Evolutionary conservation across 768 basidiomycete species (phyloP).

Genomic region (Tephrocybe sp.): DNA sequence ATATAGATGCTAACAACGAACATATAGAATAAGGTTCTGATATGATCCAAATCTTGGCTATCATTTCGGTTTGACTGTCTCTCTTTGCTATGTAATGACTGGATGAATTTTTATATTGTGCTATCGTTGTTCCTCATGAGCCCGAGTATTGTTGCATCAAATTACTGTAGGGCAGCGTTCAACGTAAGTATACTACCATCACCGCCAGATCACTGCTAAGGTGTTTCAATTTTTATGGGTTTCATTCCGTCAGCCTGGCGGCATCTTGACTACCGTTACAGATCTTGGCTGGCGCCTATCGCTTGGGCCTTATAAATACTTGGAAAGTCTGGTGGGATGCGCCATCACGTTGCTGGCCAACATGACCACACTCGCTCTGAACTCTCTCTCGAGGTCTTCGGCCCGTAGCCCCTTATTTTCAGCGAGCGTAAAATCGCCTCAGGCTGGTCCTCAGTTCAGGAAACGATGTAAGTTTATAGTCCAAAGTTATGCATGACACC

Average conservation of each 20-base stretch:
- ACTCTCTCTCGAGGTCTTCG: constrained; percentile 21
- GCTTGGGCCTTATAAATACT: constrained; percentile 6
- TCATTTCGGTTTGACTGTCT: background rate
- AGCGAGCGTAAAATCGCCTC: constrained; percentile 23
- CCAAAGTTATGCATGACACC: background rate
- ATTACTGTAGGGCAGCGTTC: background rate
- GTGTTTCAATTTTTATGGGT: background rate
- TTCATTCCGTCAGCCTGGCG: background rate
- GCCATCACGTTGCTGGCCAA: constrained; percentile 27
- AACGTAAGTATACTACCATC: too few species aligned
- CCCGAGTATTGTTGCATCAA: background rate
- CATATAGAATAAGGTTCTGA: background rate
- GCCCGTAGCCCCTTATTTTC: constrained; percentile 22
- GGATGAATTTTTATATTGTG: constrained; percentile 1
- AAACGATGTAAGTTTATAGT: constrained; percentile 25
- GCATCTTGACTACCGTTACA: constrained; percentile 1
- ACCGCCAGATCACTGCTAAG: background rate
- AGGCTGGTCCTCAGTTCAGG: constrained; percentile 22
- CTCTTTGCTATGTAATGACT: constrained; percentile 9
- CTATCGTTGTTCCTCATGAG: background rate
- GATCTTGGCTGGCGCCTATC: background rate
- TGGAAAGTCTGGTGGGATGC: background rate
- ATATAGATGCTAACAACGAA: background rate
- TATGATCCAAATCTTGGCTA: background rate
- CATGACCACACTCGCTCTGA: constrained; percentile 19